A percentile compares a stretch with the other conserved stretches of the same genome.
phyloP scores from a whole-genome alignment of 108 stramenopile species.

The Cyclostephanos invisitatus region DNA sequence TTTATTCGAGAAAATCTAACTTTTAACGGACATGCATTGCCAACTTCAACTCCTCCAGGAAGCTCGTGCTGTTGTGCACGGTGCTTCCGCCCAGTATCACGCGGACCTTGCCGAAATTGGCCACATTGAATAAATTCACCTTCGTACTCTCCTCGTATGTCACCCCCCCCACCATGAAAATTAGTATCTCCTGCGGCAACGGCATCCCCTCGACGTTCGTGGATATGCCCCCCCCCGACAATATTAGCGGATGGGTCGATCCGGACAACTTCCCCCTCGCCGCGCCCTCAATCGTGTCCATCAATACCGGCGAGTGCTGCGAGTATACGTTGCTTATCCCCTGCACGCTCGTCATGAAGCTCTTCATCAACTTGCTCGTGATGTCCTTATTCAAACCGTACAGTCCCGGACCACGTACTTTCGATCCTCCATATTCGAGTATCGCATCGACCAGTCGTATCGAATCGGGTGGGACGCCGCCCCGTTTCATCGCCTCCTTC shows the following conservation, averaged over 20 bases:
- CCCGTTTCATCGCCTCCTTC: constrained; percentile 85
- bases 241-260: constrained; percentile 76
- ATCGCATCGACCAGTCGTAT: constrained; percentile 93
- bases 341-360: constrained; percentile 92
- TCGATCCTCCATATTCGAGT: constrained; percentile 83
- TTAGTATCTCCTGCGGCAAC: constrained; percentile 79
- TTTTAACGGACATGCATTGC: constrained; percentile 7
- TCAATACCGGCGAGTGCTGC: constrained; percentile 94
- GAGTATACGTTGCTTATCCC: constrained; percentile 98
- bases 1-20: background rate
- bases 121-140: constrained; percentile 84
- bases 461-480: constrained; percentile 88
- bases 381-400: constrained; percentile 80
- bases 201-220: constrained; percentile 46
- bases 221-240: constrained; percentile 43
- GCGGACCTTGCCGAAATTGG: constrained; percentile 63
- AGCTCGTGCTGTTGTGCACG: constrained; percentile 94
- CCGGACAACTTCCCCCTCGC: constrained; percentile 87
- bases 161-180: constrained; percentile 96
- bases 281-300: constrained; percentile 84
- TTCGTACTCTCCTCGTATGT: constrained; percentile 97
- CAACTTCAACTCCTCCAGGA: constrained; percentile 89
- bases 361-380: constrained; percentile 90
- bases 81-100: constrained; percentile 92
- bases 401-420: constrained; percentile 87